Percentiles rank a stretch among this genome's conserved stretches.
These are phyloP conservation scores for Sporopachydermia cereana DNA, from an alignment of 1,139 yeast genomes.

Conservation along the genomic window DNA sequence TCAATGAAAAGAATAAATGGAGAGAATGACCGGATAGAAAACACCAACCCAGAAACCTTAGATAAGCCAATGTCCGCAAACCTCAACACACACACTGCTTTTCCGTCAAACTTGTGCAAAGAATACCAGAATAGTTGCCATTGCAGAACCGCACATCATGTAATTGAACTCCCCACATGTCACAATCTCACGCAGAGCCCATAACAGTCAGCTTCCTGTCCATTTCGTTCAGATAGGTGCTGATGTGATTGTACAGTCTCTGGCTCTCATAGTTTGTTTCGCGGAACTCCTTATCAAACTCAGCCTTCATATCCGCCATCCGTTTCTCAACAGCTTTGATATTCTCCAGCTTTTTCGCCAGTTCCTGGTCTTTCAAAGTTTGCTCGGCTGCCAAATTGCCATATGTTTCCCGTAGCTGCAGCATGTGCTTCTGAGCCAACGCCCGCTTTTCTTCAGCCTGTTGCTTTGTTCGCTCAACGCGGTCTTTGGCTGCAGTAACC, in stretches of 20 bases:
- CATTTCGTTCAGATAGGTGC: constrained; percentile 37
- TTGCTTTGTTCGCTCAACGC: constrained; percentile 36
- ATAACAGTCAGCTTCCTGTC: constrained; percentile 24
- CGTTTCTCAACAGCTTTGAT: constrained; percentile 38
- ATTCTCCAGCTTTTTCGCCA: constrained; percentile 35
- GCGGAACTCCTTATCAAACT: constrained; percentile 42
- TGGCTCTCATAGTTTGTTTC: constrained; percentile 43
- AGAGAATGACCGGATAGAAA: too few relatives aligned
- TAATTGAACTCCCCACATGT: too few relatives aligned
- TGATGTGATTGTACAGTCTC: constrained; percentile 41
- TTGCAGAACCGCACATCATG: too few relatives aligned
- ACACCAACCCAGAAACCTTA: too few relatives aligned
- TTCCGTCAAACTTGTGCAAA: too few relatives aligned
- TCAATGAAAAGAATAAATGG: too few relatives aligned
- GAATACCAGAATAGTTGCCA: too few relatives aligned
- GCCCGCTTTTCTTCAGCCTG: constrained; percentile 38
- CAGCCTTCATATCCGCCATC: constrained; percentile 31
- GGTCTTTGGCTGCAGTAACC: constrained; percentile 41
- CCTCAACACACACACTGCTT: too few relatives aligned
- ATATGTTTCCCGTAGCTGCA: constrained; percentile 35
- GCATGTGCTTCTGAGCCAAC: constrained; percentile 34
- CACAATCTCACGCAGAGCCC: neutral
- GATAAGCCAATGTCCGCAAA: too few relatives aligned
- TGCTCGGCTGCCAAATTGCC: constrained; percentile 39
- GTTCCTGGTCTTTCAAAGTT: constrained; percentile 39